phyloP scores from a whole-genome alignment of 257 asterid genomes.

The Lantana camara region DNA sequence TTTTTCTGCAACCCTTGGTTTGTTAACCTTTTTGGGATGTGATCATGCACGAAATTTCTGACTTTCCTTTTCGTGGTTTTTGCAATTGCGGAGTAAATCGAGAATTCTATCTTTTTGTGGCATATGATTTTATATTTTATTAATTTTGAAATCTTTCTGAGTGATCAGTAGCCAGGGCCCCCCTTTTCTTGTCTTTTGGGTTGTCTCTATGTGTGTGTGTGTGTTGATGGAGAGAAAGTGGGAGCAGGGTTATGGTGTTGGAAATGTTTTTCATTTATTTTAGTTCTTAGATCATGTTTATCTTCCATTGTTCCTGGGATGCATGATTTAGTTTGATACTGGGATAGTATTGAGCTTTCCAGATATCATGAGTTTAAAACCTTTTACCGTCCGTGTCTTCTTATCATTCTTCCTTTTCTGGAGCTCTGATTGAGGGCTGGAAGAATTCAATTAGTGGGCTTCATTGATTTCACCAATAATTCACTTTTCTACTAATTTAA shows the following conservation, averaged over 20 bases:
- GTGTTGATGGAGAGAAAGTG: neutral
- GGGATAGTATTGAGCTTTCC: neutral
- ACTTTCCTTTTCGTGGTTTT: constrained; percentile 30
- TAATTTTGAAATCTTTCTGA: neutral
- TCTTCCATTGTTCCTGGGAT: neutral
- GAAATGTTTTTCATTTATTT: neutral
- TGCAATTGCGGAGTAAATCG: constrained; percentile 21
- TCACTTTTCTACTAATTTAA: neutral
- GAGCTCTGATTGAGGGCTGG: neutral
- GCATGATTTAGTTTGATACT: neutral
- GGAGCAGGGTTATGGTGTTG: neutral
- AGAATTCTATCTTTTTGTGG: constrained; percentile 25
- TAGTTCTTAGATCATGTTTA: neutral
- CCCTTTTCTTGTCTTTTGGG: neutral
- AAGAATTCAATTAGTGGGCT: neutral
- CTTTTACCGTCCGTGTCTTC: neutral
- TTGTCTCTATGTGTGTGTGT: neutral
- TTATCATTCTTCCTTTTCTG: neutral
- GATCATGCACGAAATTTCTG: constrained; percentile 22
- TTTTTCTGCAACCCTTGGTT: neutral
- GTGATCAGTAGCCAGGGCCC: neutral
- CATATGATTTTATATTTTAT: neutral
- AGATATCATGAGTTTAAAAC: neutral
- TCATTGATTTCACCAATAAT: neutral
- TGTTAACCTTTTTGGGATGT: constrained; percentile 21